Evolutionary conservation across 1,284 basidiomycete species (phyloP).

Genomic region (Ceratobasidium theobromae): DNA sequence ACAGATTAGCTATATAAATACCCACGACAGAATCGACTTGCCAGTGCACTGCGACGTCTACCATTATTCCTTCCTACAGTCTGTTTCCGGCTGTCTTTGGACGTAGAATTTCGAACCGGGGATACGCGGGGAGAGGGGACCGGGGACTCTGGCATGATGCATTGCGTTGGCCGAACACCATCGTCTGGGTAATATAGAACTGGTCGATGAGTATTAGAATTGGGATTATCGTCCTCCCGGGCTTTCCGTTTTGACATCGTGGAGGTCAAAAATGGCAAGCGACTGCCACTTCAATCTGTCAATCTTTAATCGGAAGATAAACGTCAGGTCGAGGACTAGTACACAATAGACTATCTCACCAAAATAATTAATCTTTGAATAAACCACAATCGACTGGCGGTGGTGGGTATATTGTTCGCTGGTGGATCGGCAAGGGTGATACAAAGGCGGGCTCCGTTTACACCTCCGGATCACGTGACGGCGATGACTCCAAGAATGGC

Average conservation of each 20-base stretch:
- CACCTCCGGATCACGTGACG: slow-evolving; percentile 4
- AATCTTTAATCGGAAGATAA: background rate
- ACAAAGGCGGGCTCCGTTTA: slow-evolving; percentile 27
- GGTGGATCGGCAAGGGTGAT: background rate
- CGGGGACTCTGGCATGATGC: slow-evolving; percentile 16
- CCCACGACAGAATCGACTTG: background rate
- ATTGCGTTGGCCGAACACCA: background rate
- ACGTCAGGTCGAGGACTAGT: background rate
- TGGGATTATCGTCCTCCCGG: background rate
- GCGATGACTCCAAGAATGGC: background rate
- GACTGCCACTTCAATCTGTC: background rate
- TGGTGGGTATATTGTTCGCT: background rate
- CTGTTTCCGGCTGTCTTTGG: background rate
- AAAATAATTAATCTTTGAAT: background rate
- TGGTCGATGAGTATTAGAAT: background rate
- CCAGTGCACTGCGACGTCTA: slow-evolving; percentile 6
- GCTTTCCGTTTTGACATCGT: slow-evolving; percentile 15
- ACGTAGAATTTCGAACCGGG: background rate
- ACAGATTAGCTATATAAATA: too few species aligned
- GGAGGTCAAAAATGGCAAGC: background rate
- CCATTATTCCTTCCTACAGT: background rate
- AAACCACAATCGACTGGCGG: background rate
- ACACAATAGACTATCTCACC: background rate
- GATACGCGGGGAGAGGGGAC: background rate
- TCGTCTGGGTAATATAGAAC: slow-evolving; percentile 12